Evolutionary conservation across 768 basidiomycete genomes (phyloP).

Genomic region (Kwoniella sp.): DNA sequence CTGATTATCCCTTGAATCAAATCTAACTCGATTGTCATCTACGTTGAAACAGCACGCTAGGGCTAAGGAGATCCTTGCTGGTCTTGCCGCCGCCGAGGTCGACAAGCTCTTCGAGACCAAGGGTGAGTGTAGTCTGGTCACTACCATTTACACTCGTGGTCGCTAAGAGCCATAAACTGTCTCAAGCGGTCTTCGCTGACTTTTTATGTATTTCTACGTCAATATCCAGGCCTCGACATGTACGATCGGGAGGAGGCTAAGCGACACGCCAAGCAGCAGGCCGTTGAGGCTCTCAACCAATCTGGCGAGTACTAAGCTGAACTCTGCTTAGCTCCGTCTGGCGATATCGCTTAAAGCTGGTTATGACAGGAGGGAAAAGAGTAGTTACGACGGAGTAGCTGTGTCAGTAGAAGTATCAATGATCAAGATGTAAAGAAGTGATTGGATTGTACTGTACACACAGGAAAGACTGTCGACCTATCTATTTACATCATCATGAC

Average conservation of each 20-base stretch:
- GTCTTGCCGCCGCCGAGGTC: slow-evolving; percentile 56
- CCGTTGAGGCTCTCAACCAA: slow-evolving; percentile 41
- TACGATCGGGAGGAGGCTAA: slow-evolving; percentile 53
- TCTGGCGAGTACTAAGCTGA: slow-evolving; percentile 36
- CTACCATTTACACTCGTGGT: no score
- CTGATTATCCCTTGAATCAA: background rate
- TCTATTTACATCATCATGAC: no score
- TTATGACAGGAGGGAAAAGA: no score
- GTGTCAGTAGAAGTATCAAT: background rate
- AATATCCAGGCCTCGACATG: slow-evolving; percentile 53
- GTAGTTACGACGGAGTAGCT: background rate
- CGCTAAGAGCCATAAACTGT: no score
- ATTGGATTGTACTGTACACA: no score
- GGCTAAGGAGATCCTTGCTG: slow-evolving; percentile 57
- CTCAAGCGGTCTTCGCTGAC: no score
- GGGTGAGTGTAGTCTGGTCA: slow-evolving; percentile 40
- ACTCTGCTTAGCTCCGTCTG: no score
- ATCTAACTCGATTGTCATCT: background rate
- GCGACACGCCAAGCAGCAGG: slow-evolving; percentile 47
- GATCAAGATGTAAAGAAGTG: background rate
- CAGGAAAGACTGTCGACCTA: no score
- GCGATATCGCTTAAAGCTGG: no score
- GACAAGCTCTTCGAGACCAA: slow-evolving; percentile 58
- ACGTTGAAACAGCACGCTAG: slow-evolving; percentile 44
- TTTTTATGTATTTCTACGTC: no score